A percentile compares a stretch with the other conserved stretches of the same genome.
Evolutionary conservation across 2,329 filamentous ascomycete genomes (phyloP).

Genomic region (Polytolypa hystricis): DNA sequence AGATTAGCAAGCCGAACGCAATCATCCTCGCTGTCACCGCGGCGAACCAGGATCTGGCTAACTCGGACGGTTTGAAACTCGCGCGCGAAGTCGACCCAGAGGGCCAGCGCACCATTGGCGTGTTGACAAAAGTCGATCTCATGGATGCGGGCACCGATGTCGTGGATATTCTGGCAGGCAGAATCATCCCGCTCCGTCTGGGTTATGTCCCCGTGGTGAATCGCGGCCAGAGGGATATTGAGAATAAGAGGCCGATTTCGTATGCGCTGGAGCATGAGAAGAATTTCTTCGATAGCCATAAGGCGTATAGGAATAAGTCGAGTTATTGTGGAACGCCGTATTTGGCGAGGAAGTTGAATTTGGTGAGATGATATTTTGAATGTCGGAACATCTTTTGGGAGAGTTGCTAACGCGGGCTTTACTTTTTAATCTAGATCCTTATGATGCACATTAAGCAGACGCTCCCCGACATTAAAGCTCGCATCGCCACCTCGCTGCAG

Average conservation of each 20-base stretch:
- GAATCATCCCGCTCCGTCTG: constrained; percentile 87
- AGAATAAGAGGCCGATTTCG: constrained; percentile 92
- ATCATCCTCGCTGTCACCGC: constrained; percentile 95
- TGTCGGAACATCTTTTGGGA: background rate
- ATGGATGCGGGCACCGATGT: constrained; percentile 99
- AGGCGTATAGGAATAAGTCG: constrained; percentile 96
- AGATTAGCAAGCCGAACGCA: constrained; percentile 96
- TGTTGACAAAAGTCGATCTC: constrained; percentile 94
- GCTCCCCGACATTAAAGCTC: constrained; percentile 92
- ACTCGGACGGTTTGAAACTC: constrained; percentile 94
- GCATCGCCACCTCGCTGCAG: constrained; percentile 84
- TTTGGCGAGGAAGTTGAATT: constrained; percentile 87
- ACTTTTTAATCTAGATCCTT: constrained; percentile 50
- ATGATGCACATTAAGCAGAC: constrained; percentile 99
- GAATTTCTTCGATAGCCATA: constrained; percentile 97
- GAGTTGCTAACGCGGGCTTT: constrained; percentile 5
- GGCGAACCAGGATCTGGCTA: constrained; percentile 95
- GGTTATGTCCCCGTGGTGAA: constrained; percentile 98
- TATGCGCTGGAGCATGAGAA: constrained; percentile 87
- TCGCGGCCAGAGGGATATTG: constrained; percentile 93
- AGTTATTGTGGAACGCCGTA: constrained; percentile 98
- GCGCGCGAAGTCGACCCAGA: constrained; percentile 95
- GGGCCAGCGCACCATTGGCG: constrained; percentile 94
- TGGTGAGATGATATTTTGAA: constrained; percentile 41
- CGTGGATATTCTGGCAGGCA: constrained; percentile 93